Percentiles rank a stretch among this genome's conserved stretches.
These are phyloP conservation scores for Apiotrichum laibachii DNA, from an alignment of 1,284 basidiomycete genomes.

Conservation along the genomic window DNA sequence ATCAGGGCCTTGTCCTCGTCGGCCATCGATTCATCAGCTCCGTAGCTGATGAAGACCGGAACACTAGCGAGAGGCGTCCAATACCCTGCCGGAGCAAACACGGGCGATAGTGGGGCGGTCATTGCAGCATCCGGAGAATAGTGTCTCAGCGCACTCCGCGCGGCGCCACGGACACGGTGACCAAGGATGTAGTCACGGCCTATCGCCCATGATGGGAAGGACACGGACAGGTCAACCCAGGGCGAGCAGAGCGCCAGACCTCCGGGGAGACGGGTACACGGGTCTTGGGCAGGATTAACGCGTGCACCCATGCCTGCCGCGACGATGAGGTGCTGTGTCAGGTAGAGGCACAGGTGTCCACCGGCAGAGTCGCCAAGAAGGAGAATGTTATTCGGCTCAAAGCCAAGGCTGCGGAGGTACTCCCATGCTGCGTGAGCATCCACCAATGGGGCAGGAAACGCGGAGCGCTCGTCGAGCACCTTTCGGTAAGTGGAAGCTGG, in stretches of 20 bases:
- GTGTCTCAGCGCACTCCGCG: conserved; percentile 20
- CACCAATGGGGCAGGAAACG: conserved; percentile 17
- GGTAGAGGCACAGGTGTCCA: conserved; percentile 15
- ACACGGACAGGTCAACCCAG: conserved; percentile 56
- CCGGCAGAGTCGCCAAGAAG: conserved; percentile 22
- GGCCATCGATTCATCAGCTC: conserved; percentile 36
- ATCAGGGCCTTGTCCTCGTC: conserved; percentile 38
- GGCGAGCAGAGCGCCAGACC: conserved; percentile 59
- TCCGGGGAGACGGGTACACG: conserved; percentile 49
- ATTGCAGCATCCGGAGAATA: conserved; percentile 11
- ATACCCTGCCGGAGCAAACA: conserved; percentile 13
- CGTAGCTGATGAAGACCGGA: conserved; percentile 34
- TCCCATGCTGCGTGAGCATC: conserved; percentile 21
- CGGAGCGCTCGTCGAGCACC: conserved; percentile 5
- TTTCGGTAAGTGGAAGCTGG: conserved; percentile 16
- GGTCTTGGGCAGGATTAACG: not conserved
- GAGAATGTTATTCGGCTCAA: conserved; percentile 9
- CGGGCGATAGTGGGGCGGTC: conserved; percentile 25
- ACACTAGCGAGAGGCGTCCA: conserved; percentile 23
- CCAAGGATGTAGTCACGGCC: conserved; percentile 17
- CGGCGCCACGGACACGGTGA: not conserved
- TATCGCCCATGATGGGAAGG: conserved; percentile 14
- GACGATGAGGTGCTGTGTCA: conserved; percentile 13
- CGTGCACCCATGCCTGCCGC: conserved; percentile 2
- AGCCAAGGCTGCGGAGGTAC: conserved; percentile 12